These are phyloP conservation scores for Rhinocladiella similis DNA, from an alignment of 2,329 filamentous ascomycete genomes.

Conservation along the genomic window DNA sequence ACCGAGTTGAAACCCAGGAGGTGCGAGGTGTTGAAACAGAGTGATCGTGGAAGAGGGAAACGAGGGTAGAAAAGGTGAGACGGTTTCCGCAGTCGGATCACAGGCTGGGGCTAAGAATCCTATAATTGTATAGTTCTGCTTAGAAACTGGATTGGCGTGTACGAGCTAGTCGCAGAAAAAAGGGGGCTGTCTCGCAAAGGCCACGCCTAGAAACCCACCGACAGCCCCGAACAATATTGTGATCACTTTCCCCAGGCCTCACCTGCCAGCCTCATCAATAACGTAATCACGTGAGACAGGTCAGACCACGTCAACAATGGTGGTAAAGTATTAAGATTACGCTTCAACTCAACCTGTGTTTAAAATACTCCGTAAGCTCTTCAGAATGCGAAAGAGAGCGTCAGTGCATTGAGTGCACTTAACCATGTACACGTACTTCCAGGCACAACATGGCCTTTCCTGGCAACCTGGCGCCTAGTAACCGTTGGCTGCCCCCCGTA, in stretches of 20 bases:
- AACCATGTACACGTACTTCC: no score
- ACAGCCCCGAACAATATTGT: no score
- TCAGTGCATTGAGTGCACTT: no score
- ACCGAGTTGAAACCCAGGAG: neutral
- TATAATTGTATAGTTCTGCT: constrained; percentile 1
- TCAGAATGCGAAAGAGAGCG: no score
- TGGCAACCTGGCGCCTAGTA: no score
- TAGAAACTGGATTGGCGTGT: neutral
- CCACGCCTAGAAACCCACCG: no score
- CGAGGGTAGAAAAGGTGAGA: neutral
- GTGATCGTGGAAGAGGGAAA: neutral
- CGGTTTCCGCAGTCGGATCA: neutral
- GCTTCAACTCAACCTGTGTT: neutral
- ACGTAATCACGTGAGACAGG: neutral
- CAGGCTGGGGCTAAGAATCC: neutral
- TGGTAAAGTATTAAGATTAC: neutral
- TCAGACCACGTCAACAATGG: constrained; percentile 1
- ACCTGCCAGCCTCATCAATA: neutral
- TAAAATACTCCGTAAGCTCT: no score
- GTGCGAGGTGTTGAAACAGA: neutral
- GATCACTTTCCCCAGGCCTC: neutral
- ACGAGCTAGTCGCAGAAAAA: neutral
- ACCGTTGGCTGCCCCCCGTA: no score
- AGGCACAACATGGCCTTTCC: no score
- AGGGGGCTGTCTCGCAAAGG: no score